Evolutionary conservation across 768 basidiomycete genomes (phyloP), one percentile per base, ranked within the genome.

Genomic region (Leccinum arenicola): DNA sequence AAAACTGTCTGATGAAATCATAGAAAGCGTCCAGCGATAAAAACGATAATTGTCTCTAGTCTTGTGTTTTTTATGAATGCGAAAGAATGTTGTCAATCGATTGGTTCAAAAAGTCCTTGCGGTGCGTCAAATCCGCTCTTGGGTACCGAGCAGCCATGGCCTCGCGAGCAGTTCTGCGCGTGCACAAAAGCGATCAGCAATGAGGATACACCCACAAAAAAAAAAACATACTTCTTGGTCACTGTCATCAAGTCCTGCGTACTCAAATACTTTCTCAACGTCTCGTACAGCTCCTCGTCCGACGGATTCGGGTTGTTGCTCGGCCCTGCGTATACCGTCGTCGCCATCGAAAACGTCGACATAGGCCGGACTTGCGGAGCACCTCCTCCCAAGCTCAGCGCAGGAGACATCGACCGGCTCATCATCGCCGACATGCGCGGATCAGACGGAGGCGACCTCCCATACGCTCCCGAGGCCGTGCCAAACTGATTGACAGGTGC

Each of bases 191-290:
- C n/a, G 60, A 48, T 61, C 56, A 66, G 65, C 49, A 19, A 55
- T 0, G 12, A 9, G 8, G 29, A 36, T n/a, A 31, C 57, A 19
- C 21, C 10, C 45, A 55, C 27, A 49, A 52, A 2, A n/a, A 43
- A 0, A 40, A 40, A 9, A n/a, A 43, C 84, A 66, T 63, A 86
- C 82, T 84, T 85, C 77, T 86, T 86, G 62, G 84, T 85, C 50
- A 89, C 84, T n/a, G 78, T 80, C 87, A 89, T 87, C 63, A 88
- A 69, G 68, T 89, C 85, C 65, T 87, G 85, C 23, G 82, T 82
- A 54, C 84, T 82, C 57, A 89, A 66, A 66, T 84, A 86, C 23
- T 77, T 76, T 54, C 82, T 77, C 17, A 88, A 72, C 17, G 83
- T 80, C 15, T 70, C 78, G 62, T 85, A 75, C 48, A 89, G 64